Base-by-base conservation (phyloP, 352 stramenopile species). In the Aphanomyces stellatus region DNA sequence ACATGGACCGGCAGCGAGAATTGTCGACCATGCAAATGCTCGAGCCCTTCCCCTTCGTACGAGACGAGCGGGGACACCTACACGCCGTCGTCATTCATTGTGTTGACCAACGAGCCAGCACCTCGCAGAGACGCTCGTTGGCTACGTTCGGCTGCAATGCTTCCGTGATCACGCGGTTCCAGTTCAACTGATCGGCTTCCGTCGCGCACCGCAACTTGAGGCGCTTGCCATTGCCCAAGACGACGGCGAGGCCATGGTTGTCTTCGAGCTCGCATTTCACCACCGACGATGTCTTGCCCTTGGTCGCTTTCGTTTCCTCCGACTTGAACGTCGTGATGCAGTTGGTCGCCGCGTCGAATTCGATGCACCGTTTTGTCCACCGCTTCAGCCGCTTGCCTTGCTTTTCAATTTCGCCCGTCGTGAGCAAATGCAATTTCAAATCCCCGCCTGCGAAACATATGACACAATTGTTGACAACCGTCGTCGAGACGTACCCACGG, bases 31-130 rank as follows among this genome's bases (percentile, higher is more conserved):
- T 42, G 22, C n/a, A 67, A 24, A 17, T 67, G 42, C 22, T 82
- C 74, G 10, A 96, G 70, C 4, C 83, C 87, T 78, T 97, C 91
- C 37, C 91, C 91, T 37, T 80, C 86, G 72, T 95, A 95, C 15
- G 89, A 96, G 6, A 96, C 76, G 27, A 96, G 68, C 3, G 91
- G 88, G 1, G 85, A 94, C 33, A 67, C 60, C 55, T 63, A 63
- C 55, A n/a, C 24, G 8, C 13, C n/a, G 22, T 41, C 31, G 51
- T 4, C 8, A 42, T 8, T 33, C 19, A 43, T 24, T 37, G 19
- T 4, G 34, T 60, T n/a, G n/a, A n/a, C n/a, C n/a, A n/a, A n/a
- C n/a, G 22, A 19, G 51, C 8, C 1, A 33, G 28, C 15, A 63
- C 55, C 19, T 67, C 60, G 34, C 40, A 67, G 24, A 67, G 30